A percentile compares a stretch with the other conserved stretches of the same genome.
Conservation (phyloP, 2,329 filamentous ascomycete species). For the Chrysosporium queenslandicum region DNA sequence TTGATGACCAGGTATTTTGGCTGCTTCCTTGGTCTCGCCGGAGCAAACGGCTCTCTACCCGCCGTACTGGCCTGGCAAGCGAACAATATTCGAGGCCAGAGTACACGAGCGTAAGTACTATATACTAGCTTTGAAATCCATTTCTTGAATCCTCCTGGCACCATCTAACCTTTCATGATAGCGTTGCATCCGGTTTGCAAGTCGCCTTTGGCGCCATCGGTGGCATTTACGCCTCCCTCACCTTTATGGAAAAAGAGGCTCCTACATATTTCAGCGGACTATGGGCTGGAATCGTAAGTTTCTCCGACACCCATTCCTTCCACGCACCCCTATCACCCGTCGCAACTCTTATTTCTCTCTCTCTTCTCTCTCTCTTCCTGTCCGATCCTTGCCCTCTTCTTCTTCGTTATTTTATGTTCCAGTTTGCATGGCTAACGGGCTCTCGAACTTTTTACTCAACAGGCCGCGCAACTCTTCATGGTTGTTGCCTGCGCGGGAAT, state of each 20-base stretch:
- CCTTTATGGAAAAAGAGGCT: slow-evolving; percentile 20
- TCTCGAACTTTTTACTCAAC: too few species aligned
- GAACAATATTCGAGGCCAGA: slow-evolving; percentile 57
- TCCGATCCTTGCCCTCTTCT: background rate
- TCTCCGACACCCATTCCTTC: background rate
- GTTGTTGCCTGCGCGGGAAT: slow-evolving; percentile 23
- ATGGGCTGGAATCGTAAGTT: slow-evolving; percentile 17
- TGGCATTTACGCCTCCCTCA: slow-evolving; percentile 20
- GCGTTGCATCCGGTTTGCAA: slow-evolving; percentile 17
- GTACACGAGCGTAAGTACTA: slow-evolving; percentile 21
- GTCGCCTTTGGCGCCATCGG: slow-evolving; percentile 18
- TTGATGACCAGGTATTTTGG: slow-evolving; percentile 47
- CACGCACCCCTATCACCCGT: too few species aligned
- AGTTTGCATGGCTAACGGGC: background rate
- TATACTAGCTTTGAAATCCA: slow-evolving; percentile 3
- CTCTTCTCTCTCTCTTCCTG: background rate
- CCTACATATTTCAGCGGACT: slow-evolving; percentile 20
- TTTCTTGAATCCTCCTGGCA: slow-evolving; percentile 15
- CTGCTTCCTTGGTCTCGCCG: slow-evolving; percentile 59
- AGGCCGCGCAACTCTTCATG: slow-evolving; percentile 14
- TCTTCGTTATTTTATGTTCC: background rate
- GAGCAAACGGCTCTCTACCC: slow-evolving; percentile 63
- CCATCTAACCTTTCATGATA: slow-evolving; percentile 8
- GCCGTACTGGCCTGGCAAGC: slow-evolving; percentile 63
- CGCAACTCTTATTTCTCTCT: background rate